Evolutionary conservation across 2,329 filamentous ascomycete genomes (phyloP).

Genomic region (Macrophomina pseudophaseolina): DNA sequence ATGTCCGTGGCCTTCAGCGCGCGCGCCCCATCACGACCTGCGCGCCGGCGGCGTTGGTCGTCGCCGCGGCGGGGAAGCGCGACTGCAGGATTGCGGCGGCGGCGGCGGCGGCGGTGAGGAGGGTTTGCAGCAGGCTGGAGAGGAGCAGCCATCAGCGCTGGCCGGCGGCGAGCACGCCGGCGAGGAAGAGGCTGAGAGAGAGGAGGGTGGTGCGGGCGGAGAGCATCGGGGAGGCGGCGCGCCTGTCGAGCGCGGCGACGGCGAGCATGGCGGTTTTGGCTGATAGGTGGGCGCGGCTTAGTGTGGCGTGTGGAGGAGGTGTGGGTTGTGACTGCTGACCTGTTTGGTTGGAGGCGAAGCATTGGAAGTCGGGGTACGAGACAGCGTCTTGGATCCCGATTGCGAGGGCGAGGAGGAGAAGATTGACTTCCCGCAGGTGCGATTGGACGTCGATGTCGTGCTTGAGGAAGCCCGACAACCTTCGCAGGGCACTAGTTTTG

Average conservation of each 20-base stretch:
- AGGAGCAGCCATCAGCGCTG: constrained; percentile 27
- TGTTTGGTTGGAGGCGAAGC: constrained; percentile 28
- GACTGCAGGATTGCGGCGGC: background rate
- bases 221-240: background rate
- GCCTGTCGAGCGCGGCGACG: background rate
- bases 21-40: constrained; percentile 1
- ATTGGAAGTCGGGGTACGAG: constrained; percentile 28
- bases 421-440: constrained; percentile 11
- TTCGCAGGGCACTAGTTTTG: background rate
- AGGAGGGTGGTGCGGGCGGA: constrained; percentile 7
- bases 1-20: constrained; percentile 17
- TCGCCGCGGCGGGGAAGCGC: background rate
- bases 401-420: constrained; percentile 27
- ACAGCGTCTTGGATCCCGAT: constrained; percentile 29
- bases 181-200: constrained; percentile 23
- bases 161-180: constrained; percentile 17
- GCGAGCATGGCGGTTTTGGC: constrained; percentile 13
- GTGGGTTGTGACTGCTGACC: background rate
- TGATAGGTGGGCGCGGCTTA: background rate
- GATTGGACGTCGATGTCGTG: background rate
- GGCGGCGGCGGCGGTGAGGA: constrained; percentile 6
- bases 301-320: background rate
- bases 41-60: background rate
- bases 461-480: background rate
- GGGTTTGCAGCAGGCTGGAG: background rate